Evolutionary conservation across 352 stramenopile species (phyloP).

Genomic region (Phytopythium montanum): DNA sequence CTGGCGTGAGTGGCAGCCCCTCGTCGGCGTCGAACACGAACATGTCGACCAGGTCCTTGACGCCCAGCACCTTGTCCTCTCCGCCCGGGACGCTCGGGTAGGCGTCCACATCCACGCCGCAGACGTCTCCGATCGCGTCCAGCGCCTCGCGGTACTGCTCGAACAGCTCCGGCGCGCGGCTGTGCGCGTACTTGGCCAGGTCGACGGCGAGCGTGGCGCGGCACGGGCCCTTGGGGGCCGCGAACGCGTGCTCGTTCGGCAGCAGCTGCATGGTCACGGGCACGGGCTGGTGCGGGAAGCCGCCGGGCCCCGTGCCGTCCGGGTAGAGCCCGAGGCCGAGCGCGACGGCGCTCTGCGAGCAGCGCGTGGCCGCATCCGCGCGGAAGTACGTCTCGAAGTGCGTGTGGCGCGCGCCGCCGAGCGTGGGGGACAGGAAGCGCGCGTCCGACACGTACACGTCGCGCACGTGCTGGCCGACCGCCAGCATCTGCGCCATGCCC

Average conservation of each 20-base stretch:
- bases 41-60: conserved; percentile 85
- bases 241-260: conserved; percentile 83
- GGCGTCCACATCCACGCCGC: conserved; percentile 51
- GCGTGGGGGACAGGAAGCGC: conserved; percentile 56
- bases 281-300: conserved; percentile 69
- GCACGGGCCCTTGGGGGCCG: conserved; percentile 76
- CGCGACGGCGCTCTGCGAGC: conserved; percentile 71
- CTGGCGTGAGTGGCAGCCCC: conserved; percentile 39
- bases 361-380: conserved; percentile 74
- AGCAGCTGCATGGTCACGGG: conserved; percentile 85
- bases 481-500: conserved; percentile 75
- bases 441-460: conserved; percentile 57
- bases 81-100: conserved; percentile 52
- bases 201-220: conserved; percentile 43
- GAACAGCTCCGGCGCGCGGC: conserved; percentile 54
- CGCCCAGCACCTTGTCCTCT: conserved; percentile 70
- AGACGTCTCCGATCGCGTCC: conserved; percentile 46
- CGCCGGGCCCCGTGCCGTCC: conserved; percentile 62
- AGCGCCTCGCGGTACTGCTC: conserved; percentile 51
- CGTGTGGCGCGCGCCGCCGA: conserved; percentile 66
- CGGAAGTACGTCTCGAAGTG: conserved; percentile 88
- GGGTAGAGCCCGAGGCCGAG: conserved; percentile 79
- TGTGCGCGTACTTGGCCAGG: conserved; percentile 50
- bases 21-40: conserved; percentile 80
- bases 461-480: conserved; percentile 65